Base-by-base conservation (phyloP, 2,329 filamentous ascomycete genomes). In the Hypoxylon sp. region DNA sequence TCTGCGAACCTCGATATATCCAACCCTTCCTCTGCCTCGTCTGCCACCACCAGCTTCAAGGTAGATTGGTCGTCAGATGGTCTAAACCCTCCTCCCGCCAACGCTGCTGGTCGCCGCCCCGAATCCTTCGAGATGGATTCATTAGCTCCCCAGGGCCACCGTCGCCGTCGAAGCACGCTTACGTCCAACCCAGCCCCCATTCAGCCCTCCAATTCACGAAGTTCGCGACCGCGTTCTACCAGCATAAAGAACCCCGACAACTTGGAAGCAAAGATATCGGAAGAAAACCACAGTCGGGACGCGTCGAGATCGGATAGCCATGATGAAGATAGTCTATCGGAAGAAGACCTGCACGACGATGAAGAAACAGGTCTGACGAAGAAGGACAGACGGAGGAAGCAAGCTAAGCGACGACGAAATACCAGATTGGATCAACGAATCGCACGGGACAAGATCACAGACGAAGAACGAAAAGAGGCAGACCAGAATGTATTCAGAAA, bases 281-380 rank as follows among this genome's bases (percentile, higher is more conserved):
- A 79, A 54, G 77, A 79, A 56, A 63, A 68, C 37, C 66, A 59
- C 40, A 63, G 47, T 11, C 63, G 45, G n/a, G 42, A 51, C 27
- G 48, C 53, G 23, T 60, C 62, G 7, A 59, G 61, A 59, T 57
- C 47, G 32, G 66, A 69, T 34, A 68, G 70, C 8, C 64, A 66
- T 3, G 69, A 74, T 57, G 76, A 78, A 43, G 82, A 85, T 61
- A 76, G 82, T 16, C 79, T 83, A 44, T 86, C 85, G 19, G 88
- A 90, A 60, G 87, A 91, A 58, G 89, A 88, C 35, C 70, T 89
- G 19, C 84, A 89, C 54, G 89, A 93, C 63, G 92, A 97, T 67
- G 92, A 96, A 73, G 92, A 97, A 78, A 90, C 89, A 2, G 92
- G 91, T 1, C 76, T 97, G 61, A 95, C 90, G 26, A 80, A 81